Base-by-base conservation (phyloP, 2,329 filamentous ascomycete species). In the Cylindrodendrum hubeiense region DNA sequence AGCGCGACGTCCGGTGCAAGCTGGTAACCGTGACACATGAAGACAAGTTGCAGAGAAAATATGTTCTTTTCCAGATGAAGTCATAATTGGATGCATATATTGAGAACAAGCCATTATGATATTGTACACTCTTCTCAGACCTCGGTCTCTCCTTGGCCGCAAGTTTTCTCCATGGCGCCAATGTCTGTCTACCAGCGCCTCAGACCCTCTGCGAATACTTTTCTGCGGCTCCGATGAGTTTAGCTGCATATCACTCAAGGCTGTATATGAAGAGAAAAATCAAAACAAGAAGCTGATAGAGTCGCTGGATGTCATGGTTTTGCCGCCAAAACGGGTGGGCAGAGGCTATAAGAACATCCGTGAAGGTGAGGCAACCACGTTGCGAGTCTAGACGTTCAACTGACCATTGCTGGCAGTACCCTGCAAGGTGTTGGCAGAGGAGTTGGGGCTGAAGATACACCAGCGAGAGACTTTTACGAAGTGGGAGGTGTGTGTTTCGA, bases 211-310 rank as follows among this genome's bases (percentile, higher is more conserved):
- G 33, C 87, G 90, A 34, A 94, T 99, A 58, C 86, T 99, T 4
- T 99, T 98, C 81, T 98, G 95, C 80, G 96, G 96, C 67, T 96
- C 95, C 3, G 96, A 99, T 79, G 86, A 90, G 3, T 97, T 98
- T 80, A 98, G 95, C 82, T 91, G 91, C 74, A 87, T 87, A 56
- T 93, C 94, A 2, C 83, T 99, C 53, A 82, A 82, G 63, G 92
- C 92, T 6, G 82, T 99, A 34, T 79, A 91, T 71, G 75, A 81
- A 5, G 91, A 93, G 75, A 85, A 90, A 56, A 66, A 78, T 26
- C 75, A 74, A 57, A 85, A 85, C 60, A 85, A 81, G 7, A 80
- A 80, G 19, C 81, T 89, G 12, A 90, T 97, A 59, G 84, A 86
- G 62, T 94, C 92, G 5, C 91, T 99, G 68, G 91, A 97, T 78